Percentiles rank a stretch among this genome's conserved stretches.
phyloP scores from a whole-genome alignment of 2,329 filamentous ascomycete species.

The Pyrenophora graminea region DNA sequence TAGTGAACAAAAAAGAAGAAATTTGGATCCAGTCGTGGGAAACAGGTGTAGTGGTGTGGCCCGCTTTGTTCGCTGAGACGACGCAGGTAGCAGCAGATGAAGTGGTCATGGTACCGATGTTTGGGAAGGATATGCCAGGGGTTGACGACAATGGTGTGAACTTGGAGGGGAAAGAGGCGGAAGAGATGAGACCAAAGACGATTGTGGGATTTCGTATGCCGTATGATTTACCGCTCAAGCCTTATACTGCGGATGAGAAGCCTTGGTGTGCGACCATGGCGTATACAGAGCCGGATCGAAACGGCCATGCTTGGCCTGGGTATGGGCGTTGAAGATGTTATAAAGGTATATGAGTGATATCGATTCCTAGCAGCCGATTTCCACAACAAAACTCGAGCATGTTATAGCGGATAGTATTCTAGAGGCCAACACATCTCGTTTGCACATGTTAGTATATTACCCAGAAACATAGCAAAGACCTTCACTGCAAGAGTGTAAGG shows the following conservation, averaged over 20 bases:
- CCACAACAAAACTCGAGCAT: not conserved
- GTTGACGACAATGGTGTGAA: constrained; percentile 23
- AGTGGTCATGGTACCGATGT: constrained; percentile 68
- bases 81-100: constrained; percentile 11
- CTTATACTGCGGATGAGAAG: constrained; percentile 65
- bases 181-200: constrained; percentile 4
- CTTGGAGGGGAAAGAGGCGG: constrained; percentile 1
- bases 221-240: constrained; percentile 76
- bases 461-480: too few species aligned
- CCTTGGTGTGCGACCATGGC: constrained; percentile 75
- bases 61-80: constrained; percentile 54
- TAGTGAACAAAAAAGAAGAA: constrained; percentile 60
- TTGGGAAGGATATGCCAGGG: constrained; percentile 62
- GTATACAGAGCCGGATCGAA: constrained; percentile 67
- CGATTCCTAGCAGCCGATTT: too few species aligned
- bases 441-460: too few species aligned
- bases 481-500: too few species aligned
- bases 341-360: too few species aligned
- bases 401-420: not conserved
- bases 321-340: constrained; percentile 7
- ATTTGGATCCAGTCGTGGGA: constrained; percentile 80
- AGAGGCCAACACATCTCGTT: too few species aligned
- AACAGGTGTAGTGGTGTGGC: constrained; percentile 82
- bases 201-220: constrained; percentile 76
- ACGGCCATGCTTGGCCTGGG: constrained; percentile 49